Evolutionary conservation across 2,329 filamentous ascomycete species (phyloP), one percentile per base, ranked within the genome.

Genomic region (Helicocarpus griseus): DNA sequence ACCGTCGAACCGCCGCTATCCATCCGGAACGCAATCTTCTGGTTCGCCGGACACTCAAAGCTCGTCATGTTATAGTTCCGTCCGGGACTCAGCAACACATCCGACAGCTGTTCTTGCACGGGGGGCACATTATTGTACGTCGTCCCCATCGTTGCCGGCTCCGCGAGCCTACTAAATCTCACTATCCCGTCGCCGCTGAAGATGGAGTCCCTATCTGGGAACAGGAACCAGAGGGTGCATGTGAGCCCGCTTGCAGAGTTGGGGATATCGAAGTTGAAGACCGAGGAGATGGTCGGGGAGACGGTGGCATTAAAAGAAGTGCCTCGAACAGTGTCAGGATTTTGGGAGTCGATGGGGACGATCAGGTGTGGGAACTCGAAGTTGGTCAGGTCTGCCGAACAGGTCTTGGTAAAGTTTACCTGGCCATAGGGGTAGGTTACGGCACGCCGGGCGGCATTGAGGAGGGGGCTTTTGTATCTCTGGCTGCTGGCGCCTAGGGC

Each of bases 181-280:
- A 83, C 66, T 41, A 68, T 67, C 38, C 81, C 81, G 17, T 73
- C 67, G 22, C 80, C 74, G 24, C 70, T 77, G 61, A 77, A 79
- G 19, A 68, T 76, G 66, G 72, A 84, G 9, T 73, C 71, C 0
- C 81, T 82, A 1, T 80, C 82, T 65, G 84, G 83, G 67, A 86
- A 78, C 41, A 85, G 71, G 76, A 87, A 87, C 52, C 82, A 70
- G 7, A 86, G 70, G 51, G 74, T 77, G 70, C 83, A 87, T 5
- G 69, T 78, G 67, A 80, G 79, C 58, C 78, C 79, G 7, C 70
- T 58, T 58, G 80, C 74, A 4, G 68, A 65, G 3, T 65, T 55
- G 1, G 78, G 78, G 40, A 87, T 78, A 61, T 85, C 81, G 67
- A 87, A 87, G 71, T 85, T 85, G 76, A 83, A 86, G 61, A 86